Evolutionary conservation across 2,329 filamentous ascomycete species (phyloP), one percentile per base, ranked within the genome.

Genomic region (Teratosphaeria gauchensis): DNA sequence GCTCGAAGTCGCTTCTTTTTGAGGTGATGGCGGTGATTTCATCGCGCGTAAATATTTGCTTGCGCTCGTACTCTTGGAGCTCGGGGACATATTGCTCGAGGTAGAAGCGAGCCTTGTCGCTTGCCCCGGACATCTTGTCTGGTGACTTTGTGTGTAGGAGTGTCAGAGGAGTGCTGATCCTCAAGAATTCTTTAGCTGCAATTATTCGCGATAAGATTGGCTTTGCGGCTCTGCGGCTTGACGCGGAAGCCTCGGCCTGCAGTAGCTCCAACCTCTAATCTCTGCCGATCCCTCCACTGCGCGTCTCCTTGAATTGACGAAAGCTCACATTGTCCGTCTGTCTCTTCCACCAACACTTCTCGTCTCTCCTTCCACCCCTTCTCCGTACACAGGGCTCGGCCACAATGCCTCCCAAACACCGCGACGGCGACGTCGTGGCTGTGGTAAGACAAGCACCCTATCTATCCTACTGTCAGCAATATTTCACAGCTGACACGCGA

Each of bases 71-170:
- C 69, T 96, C 91, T 63, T 91, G 90, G 59, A 99, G 82, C 74
- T 97, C 92, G 16, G 92, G 90, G 51, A 96, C 89, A 1, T 89
- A 88, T 66, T 92, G 88, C 78, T 99, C 94, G 64, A 97, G 83
- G 75, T 89, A 96, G 76, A 92, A 97, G 59, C 92, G 89, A 58
- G 92, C 94, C 76, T 96, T 97, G 71, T 97, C 94, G 63, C 89
- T 87, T 59, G 94, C 87, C 51, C 85, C 87, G 1, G 91, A 84
- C 90, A 96, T 95, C 60, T 35, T 66, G 38, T 9, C 24, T 21
- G n/a, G 16, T 51, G 38, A n/a, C 33, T 28, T 28, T 28, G 24
- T 28, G 24, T 28, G 24, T 28, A 28, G 4, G 24, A 28, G 4
- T 28, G 24, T 35, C 33, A 35, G 33, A 35, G 33, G 14, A 35